Base-by-base conservation (phyloP, 306 rosid species). In the Clitoria ternatea region DNA sequence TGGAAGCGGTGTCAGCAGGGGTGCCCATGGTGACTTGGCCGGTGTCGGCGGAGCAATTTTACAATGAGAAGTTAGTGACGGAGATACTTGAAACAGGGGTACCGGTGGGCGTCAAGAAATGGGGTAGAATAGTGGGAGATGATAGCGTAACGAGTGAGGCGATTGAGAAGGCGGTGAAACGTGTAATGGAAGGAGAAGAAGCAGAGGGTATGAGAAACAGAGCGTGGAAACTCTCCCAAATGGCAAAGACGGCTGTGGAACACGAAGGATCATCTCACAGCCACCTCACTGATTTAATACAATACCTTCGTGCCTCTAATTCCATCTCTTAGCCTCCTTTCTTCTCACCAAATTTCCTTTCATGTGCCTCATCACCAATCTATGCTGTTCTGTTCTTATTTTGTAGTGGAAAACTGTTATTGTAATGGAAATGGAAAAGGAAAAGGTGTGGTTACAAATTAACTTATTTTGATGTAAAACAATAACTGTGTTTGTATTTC, bases 21-120 rank as follows among this genome's bases (percentile, higher is more conserved):
- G 53, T 69, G 1, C 30, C 65, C 11, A 69, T 69, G 75, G 19
- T 69, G 4, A 69, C 75, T 24, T 69, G 75, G 75, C 75, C 75
- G 7, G 50, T 69, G 1, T 1, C 40, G 1, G 65, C 65, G 0
- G 75, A 69, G 12, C 65, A 69, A 22, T 69, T 69, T 18, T 69
- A 53, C 54, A 69, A 69, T 54, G 75, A 69, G 12, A 69, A 54
- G n/a, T 5, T 69, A 0, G 42, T 69, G 3, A 54, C 42, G 0
- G 42, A 69, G 2, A 0, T 69, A 6, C 65, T 73, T 14, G 5
- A 56, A 11, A 67, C 56, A 2, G 91, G 82, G 0, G 81, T 76
- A 1, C 49, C 77, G 2, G 66, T 81, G 4, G 76, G 76, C 26
- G 73, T 19, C 12, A 13, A 35, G 8, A 50, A 68, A 50, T 49